Conservation (phyloP, 2,329 filamentous ascomycete genomes). For the Cadophora gregata region DNA sequence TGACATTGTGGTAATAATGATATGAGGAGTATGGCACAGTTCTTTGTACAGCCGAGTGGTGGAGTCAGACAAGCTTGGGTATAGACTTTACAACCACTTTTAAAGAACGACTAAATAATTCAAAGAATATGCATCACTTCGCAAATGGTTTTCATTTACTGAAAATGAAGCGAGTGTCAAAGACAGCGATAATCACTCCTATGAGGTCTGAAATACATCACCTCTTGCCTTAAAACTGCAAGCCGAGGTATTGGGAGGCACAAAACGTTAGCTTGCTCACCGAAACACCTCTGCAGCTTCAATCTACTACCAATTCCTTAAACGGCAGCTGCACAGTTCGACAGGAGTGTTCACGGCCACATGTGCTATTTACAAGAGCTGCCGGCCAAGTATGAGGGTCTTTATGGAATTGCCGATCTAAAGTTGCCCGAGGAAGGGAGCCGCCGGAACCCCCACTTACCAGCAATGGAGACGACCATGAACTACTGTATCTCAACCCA, state of each 20-base stretch:
- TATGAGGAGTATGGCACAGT: too few species aligned
- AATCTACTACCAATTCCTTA: neutral
- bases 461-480: slow-evolving; percentile 9
- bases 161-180: too few species aligned
- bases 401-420: slow-evolving; percentile 18
- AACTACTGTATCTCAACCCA: slow-evolving; percentile 15
- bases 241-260: neutral
- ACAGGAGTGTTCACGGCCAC: neutral
- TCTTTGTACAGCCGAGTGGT: too few species aligned
- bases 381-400: slow-evolving; percentile 10
- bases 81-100: too few species aligned
- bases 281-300: neutral
- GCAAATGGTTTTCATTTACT: too few species aligned
- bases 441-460: slow-evolving; percentile 23
- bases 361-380: neutral
- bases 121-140: too few species aligned
- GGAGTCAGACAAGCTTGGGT: too few species aligned
- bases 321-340: neutral
- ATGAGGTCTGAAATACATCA: too few species aligned
- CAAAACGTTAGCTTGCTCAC: neutral
- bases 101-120: too few species aligned
- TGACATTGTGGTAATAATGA: too few species aligned
- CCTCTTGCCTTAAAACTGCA: too few species aligned
- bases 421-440: slow-evolving; percentile 13
- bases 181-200: too few species aligned